Base-by-base conservation (phyloP, 78 protist species). In the Tieghemostelium lacteum region DNA sequence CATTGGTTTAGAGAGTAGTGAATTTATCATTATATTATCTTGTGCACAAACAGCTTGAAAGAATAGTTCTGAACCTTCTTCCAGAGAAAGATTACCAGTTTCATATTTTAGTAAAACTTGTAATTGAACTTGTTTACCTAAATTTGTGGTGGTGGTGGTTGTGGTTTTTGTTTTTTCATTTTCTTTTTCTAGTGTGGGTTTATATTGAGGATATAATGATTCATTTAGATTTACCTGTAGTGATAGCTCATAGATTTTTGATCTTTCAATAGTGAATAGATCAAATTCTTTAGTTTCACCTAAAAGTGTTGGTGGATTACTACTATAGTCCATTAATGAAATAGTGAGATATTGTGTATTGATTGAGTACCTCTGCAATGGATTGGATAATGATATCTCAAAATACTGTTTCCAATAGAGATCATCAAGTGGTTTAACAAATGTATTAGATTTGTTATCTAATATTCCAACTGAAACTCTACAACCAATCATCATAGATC, bases 201-300 rank as follows among this genome's bases (percentile, higher is more conserved):
- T 49, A 28, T 19, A 29, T 29, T 69, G 20, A 16, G 24, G 24
- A 57, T 57, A 57, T 6, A 61, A 26, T 8, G 62, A 33, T 22
- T 52, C 28, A 33, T 50, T 54, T 26, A 77, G 16, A 12, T 12
- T 66, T 24, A 66, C 31, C 4, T 66, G 75, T 26, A 78, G 34
- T 33, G 29, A 33, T 24, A 66, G 20, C 28, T 83, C 91, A n/a
- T 60, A 60, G 1, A 69, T 60, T 36, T 69, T 83, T 22, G 63
- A 70, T 34, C 91, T 73, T 42, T 83, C 78, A 26, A 83, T 26
- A 26, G 66, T 26, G 52, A 49, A 83, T 45, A 83, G 33, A 52
- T 83, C 73, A 24, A 83, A 36, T 31, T 66, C 80, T 69, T 83
- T 67, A 7, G 91, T 49, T 29, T 83, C 91, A 0, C 61, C 91